A percentile compares a stretch with the other conserved stretches of the same genome.
Evolutionary conservation across 306 rosid genomes (phyloP).

Genomic region (Corylus heterophylla): DNA sequence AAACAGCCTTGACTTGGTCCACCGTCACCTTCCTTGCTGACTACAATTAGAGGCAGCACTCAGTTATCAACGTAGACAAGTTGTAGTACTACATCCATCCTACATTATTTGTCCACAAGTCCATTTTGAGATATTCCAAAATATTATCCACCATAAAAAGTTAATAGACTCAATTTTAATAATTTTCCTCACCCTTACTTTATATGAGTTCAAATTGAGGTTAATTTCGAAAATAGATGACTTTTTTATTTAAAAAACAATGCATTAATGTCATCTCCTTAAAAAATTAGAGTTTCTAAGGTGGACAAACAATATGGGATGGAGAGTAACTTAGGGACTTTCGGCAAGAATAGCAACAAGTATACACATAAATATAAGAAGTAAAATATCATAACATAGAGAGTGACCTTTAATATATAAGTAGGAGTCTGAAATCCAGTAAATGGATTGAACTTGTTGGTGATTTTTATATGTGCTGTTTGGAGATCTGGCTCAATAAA

Average conservation of each 20-base stretch:
- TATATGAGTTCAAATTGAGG: not conserved
- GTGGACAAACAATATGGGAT: not conserved
- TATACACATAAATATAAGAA: constrained; percentile 23
- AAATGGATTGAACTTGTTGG: constrained; percentile 94
- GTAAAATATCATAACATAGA: constrained; percentile 1
- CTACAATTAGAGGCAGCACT: constrained; percentile 47
- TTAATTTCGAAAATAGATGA: not conserved
- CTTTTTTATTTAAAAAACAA: not conserved
- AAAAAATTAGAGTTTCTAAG: not conserved
- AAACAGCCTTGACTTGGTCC: constrained; percentile 70
- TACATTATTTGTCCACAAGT: too few relatives aligned
- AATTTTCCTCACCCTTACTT: not conserved
- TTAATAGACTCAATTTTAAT: not conserved
- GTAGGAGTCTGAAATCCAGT: constrained; percentile 96
- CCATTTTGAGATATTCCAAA: not conserved
- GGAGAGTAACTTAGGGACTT: constrained; percentile 8
- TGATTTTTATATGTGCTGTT: constrained; percentile 91
- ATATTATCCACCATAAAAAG: not conserved
- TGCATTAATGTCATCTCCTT: not conserved
- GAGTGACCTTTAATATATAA: constrained; percentile 82
- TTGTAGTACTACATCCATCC: not conserved
- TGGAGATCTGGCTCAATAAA: constrained; percentile 97
- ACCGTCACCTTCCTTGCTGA: constrained; percentile 67
- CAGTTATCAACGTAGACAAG: constrained; percentile 24
- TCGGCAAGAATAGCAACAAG: constrained; percentile 8